A percentile compares a stretch with the other conserved stretches of the same genome.
phyloP scores from a whole-genome alignment of 441 rosid genomes.

The Dalechampia spathulata region DNA sequence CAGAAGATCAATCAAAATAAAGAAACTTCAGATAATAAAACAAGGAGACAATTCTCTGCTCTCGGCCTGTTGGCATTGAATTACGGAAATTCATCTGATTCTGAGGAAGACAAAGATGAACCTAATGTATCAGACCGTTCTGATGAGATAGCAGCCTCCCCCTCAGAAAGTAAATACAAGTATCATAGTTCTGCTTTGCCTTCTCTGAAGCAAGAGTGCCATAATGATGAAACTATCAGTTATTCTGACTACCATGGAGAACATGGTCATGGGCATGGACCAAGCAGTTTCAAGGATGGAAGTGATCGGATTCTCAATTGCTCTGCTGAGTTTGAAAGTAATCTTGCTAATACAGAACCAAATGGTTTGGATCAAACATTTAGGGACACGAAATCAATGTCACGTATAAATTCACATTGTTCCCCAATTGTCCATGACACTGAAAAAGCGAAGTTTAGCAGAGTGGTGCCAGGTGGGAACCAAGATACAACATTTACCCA shows the following conservation, averaged over 20 bases:
- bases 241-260: conserved; percentile 22
- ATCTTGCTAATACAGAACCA: conserved; percentile 25
- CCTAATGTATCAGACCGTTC: conserved; percentile 23
- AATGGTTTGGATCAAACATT: conserved; percentile 23
- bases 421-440: conserved; percentile 20
- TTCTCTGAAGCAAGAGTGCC: conserved; percentile 20
- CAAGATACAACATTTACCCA: conserved; percentile 30
- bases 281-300: conserved; percentile 18
- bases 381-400: conserved; percentile 18
- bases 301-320: conserved; percentile 25
- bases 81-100: conserved; percentile 91
- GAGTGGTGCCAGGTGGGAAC: conserved; percentile 18
- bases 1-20: conserved; percentile 31
- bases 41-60: conserved; percentile 37
- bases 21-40: conserved; percentile 24
- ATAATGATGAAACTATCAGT: conserved; percentile 24
- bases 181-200: conserved; percentile 16
- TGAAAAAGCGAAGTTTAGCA: conserved; percentile 27
- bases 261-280: conserved; percentile 16
- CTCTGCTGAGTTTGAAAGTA: conserved; percentile 26
- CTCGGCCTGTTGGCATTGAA: conserved; percentile 74
- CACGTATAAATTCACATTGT: conserved; percentile 23
- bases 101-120: conserved; percentile 66
- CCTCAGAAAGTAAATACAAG: conserved; percentile 25
- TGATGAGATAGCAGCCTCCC: conserved; percentile 25